A percentile compares a stretch with the other conserved stretches of the same genome.
phyloP scores from a whole-genome alignment of 2,329 filamentous ascomycete genomes.

The Teratosphaeria viscida region DNA sequence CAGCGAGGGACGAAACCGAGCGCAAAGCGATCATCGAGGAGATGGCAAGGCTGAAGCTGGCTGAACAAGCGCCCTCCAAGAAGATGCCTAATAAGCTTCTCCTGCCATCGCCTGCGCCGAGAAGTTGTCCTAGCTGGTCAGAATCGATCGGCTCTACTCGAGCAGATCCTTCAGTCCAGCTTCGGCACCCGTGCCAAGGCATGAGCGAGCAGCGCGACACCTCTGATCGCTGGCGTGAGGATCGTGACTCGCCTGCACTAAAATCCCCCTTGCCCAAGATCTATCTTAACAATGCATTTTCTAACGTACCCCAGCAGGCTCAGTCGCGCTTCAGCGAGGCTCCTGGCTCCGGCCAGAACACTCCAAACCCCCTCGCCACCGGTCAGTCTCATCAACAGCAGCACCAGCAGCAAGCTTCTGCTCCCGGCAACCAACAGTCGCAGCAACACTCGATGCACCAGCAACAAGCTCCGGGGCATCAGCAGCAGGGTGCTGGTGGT shows the following conservation, averaged over 20 bases:
- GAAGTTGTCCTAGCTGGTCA: background rate
- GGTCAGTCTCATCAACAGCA: conserved; percentile 43
- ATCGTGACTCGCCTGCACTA: background rate
- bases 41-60: background rate
- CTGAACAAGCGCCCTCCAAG: background rate
- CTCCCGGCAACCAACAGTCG: conserved; percentile 32
- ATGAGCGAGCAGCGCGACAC: background rate
- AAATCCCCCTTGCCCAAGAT: conserved; percentile 1
- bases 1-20: background rate
- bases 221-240: background rate
- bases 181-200: background rate
- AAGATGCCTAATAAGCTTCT: background rate
- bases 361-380: conserved; percentile 66
- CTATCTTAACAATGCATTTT: conserved; percentile 7
- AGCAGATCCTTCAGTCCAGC: background rate
- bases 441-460: conserved; percentile 23
- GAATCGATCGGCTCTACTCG: background rate
- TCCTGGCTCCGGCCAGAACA: conserved; percentile 81
- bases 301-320: conserved; percentile 28
- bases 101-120: background rate
- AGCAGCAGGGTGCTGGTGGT: conserved; percentile 41
- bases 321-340: conserved; percentile 68
- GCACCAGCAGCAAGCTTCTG: conserved; percentile 31
- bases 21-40: background rate
- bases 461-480: conserved; percentile 23